These are phyloP conservation scores for Candida sp. DNA, from an alignment of 1,139 yeast species.

Conservation along the genomic window DNA sequence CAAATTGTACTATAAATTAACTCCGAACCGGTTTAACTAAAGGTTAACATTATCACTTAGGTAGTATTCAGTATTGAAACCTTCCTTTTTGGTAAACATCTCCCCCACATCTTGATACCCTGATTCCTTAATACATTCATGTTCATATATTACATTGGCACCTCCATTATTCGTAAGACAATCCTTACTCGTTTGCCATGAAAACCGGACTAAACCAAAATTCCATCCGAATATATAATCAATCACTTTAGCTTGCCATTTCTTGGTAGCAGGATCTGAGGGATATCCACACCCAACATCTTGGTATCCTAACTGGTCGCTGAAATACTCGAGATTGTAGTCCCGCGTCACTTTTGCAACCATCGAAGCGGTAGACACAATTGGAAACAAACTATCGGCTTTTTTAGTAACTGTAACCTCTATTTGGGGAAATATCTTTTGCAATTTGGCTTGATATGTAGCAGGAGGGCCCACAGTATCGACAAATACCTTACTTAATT, in stretches of 20 bases:
- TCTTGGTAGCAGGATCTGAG: conserved; percentile 79
- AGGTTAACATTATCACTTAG: conserved; percentile 3
- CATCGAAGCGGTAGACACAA: conserved; percentile 95
- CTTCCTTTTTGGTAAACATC: conserved; percentile 7
- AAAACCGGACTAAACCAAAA: conserved; percentile 68
- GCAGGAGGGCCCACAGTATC: conserved; percentile 98
- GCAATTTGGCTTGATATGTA: conserved; percentile 74
- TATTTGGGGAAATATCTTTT: conserved; percentile 63
- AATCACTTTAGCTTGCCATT: conserved; percentile 62
- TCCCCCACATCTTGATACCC: conserved; percentile 31
- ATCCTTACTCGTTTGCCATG: conserved; percentile 93
- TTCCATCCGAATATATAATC: conserved; percentile 90
- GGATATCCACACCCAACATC: conserved; percentile 92
- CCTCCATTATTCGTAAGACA: conserved; percentile 54
- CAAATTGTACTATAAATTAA: no score
- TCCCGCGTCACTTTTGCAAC: conserved; percentile 98
- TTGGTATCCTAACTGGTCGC: conserved; percentile 12
- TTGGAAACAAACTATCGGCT: conserved; percentile 92
- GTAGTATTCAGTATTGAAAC: conserved; percentile 7
- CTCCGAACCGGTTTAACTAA: no score
- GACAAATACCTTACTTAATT: conserved; percentile 69
- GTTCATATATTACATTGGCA: conserved; percentile 38
- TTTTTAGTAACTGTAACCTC: conserved; percentile 88
- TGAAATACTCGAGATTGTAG: conserved; percentile 45
- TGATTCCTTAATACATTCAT: conserved; percentile 23